Base-by-base conservation (phyloP, 169 alveolate genomes). In the Sarcocystis neurona region DNA sequence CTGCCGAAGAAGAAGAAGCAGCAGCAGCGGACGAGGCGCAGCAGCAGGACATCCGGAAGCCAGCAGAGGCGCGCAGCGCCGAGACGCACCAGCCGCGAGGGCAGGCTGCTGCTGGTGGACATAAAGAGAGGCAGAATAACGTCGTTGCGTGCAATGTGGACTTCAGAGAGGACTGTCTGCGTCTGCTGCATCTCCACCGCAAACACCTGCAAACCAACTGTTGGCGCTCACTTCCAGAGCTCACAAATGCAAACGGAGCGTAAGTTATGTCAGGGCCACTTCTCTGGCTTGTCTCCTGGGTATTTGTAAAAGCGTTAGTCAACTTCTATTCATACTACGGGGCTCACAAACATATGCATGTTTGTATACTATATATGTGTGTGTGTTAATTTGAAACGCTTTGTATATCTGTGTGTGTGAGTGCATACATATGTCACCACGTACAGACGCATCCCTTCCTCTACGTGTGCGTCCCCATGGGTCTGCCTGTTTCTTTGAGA, bases 221-320 rank as follows among this genome's bases (percentile, higher is more conserved):
- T 48, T 97, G 99, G 99, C 92, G 94, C 68, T 94, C 97, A 10
- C 91, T 97, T 34, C 99, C 99, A 41, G 99, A 97, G 92, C 92
- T 97, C 56, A 97, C 99, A 18, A 97, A 97, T 92, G 92, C 91
- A 41, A 93, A 93, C 87, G 99, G 98, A 0, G 5, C n/a, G 91
- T 87, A 3, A 43, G 91, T n/a, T n/a, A n/a, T n/a, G n/a, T n/a
- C n/a, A n/a, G n/a, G n/a, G n/a, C n/a, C n/a, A n/a, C n/a, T n/a
- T n/a, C n/a, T n/a, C n/a, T n/a, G n/a, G n/a, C n/a, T n/a, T n/a
- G n/a, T n/a, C n/a, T n/a, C n/a, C n/a, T n/a, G n/a, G n/a, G n/a
- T n/a, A n/a, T n/a, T n/a, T n/a, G n/a, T n/a, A n/a, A n/a, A n/a
- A n/a, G n/a, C n/a, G n/a, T n/a, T n/a, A n/a, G n/a, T n/a, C n/a